Conservation (phyloP, 768 basidiomycete genomes). For the Lactifluus subvellereus region DNA sequence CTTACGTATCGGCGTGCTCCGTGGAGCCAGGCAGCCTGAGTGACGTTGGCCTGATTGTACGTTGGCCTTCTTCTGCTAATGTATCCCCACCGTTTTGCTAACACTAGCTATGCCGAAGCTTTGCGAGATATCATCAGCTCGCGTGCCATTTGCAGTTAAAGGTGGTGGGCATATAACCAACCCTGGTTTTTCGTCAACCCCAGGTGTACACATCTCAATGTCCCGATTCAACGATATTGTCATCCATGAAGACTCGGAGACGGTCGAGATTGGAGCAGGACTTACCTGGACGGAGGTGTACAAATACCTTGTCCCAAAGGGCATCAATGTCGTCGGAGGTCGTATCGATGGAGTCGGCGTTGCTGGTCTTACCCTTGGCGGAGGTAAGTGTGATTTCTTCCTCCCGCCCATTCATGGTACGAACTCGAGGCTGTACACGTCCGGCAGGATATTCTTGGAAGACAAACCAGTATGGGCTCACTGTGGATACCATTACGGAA, state of each 20-base stretch:
- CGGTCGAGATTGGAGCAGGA: slow-evolving; percentile 22
- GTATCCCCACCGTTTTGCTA: not conserved
- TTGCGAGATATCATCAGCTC: not conserved
- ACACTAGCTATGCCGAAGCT: not conserved
- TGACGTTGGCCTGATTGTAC: slow-evolving; percentile 22
- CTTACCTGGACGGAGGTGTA: slow-evolving; percentile 27
- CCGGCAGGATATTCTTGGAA: no score
- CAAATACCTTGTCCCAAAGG: slow-evolving; percentile 11
- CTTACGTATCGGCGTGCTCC: slow-evolving; percentile 16
- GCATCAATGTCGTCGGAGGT: slow-evolving; percentile 25
- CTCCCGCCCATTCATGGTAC: not conserved
- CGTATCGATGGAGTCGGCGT: slow-evolving; percentile 24
- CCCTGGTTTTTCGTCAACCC: slow-evolving; percentile 26
- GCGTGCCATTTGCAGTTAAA: slow-evolving; percentile 21
- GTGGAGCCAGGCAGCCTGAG: slow-evolving; percentile 17
- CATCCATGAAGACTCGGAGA: not conserved
- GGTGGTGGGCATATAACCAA: slow-evolving; percentile 25
- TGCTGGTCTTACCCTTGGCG: slow-evolving; percentile 24
- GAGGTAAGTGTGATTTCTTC: not conserved
- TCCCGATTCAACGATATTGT: slow-evolving; percentile 18
- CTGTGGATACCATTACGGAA: slow-evolving; percentile 30
- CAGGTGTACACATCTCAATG: slow-evolving; percentile 26
- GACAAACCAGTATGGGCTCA: no score
- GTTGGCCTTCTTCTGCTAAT: not conserved
- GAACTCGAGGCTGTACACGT: not conserved